A percentile compares a stretch with the other conserved stretches of the same genome.
Evolutionary conservation across 306 rosid genomes (phyloP).

Genomic region (Spatholobus suberectus): DNA sequence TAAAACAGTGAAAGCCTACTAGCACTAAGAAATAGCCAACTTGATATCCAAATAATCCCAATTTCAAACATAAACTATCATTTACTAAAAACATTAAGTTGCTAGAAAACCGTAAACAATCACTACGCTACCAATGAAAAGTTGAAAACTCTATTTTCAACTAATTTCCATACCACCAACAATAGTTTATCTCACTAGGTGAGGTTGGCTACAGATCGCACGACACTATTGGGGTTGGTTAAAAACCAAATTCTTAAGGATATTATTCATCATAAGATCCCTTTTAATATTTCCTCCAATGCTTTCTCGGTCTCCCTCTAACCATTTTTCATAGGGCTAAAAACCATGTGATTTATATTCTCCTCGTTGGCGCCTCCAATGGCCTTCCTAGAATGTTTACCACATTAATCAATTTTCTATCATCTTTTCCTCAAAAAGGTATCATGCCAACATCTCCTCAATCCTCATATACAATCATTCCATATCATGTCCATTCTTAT

Average conservation of each 20-base stretch:
- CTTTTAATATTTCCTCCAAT: no score
- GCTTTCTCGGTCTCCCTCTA: no score
- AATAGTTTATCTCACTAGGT: no score
- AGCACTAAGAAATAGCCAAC: conserved; percentile 13
- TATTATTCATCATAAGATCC: no score
- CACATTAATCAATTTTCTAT: neutral
- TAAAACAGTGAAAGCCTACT: conserved; percentile 21
- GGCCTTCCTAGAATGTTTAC: neutral
- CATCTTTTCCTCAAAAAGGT: neutral
- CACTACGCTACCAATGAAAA: neutral
- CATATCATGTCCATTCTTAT: neutral
- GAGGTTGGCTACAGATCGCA: no score
- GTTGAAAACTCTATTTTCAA: neutral
- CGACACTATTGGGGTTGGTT: no score
- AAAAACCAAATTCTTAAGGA: no score
- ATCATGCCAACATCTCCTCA: neutral
- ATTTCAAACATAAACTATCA: neutral
- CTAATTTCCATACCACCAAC: neutral
- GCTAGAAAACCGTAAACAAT: neutral
- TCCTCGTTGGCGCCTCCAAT: neutral
- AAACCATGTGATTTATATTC: neutral
- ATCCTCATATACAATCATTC: neutral
- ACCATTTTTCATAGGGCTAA: no score
- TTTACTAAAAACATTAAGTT: conserved; percentile 2
- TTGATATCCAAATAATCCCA: conserved; percentile 1